Conservation (phyloP, 768 basidiomycete species). For the Collybiopsis luxurians region DNA sequence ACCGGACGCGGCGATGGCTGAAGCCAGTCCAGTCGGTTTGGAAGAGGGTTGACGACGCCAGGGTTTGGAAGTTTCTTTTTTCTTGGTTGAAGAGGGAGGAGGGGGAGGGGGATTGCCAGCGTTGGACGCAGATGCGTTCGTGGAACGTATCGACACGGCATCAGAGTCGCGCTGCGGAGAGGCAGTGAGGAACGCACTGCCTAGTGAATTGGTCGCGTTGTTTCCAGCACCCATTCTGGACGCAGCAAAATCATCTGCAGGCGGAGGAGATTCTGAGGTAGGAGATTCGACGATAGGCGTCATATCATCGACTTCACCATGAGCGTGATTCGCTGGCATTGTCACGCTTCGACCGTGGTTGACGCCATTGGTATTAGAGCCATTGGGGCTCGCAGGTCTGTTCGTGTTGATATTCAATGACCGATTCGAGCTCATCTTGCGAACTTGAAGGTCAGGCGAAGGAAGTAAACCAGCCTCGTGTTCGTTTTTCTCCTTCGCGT, state of each 20-base stretch:
- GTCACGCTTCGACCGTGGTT: neutral
- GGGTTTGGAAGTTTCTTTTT: slow-evolving; percentile 36
- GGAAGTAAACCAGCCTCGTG: neutral
- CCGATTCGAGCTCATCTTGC: slow-evolving; percentile 4
- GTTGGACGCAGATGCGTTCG: neutral
- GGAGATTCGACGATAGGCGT: slow-evolving; percentile 8
- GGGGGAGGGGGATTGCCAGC: no score
- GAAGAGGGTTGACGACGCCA: slow-evolving; percentile 35
- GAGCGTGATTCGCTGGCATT: neutral
- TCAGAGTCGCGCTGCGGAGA: slow-evolving; percentile 7
- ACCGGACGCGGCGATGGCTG: slow-evolving; percentile 64
- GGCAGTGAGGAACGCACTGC: neutral
- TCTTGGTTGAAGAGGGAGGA: slow-evolving; percentile 10
- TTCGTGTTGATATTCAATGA: neutral
- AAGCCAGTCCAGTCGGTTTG: slow-evolving; percentile 61
- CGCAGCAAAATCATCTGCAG: neutral
- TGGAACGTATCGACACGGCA: slow-evolving; percentile 1
- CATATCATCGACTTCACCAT: slow-evolving; percentile 2
- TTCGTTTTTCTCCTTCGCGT: neutral
- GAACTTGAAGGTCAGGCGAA: neutral
- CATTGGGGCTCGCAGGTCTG: no score
- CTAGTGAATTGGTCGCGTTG: neutral
- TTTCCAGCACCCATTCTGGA: neutral
- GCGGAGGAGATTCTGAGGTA: neutral
- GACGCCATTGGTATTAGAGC: neutral